These are phyloP conservation scores for Hyphopichia khmerensis DNA, from an alignment of 1,139 yeast species.

Conservation along the genomic window DNA sequence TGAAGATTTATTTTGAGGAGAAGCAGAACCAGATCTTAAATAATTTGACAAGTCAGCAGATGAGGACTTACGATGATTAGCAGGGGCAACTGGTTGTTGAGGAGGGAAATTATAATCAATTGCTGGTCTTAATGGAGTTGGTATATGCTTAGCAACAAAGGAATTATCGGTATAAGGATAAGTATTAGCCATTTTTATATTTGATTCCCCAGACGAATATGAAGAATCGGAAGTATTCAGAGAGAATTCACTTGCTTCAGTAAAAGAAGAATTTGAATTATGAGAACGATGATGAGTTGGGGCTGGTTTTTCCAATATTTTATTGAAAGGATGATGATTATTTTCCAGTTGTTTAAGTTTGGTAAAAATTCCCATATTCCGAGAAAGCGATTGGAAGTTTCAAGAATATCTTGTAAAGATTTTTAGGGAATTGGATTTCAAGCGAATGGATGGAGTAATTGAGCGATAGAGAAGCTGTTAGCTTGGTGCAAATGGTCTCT, in stretches of 20 bases:
- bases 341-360: background rate
- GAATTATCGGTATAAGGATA: constrained; percentile 4
- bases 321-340: background rate
- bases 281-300: constrained; percentile 10
- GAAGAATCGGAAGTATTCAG: constrained; percentile 33
- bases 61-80: constrained; percentile 2
- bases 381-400: no score
- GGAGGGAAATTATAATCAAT: constrained; percentile 3
- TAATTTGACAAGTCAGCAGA: background rate
- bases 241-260: constrained; percentile 32
- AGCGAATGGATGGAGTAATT: background rate
- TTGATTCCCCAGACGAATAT: constrained; percentile 28
- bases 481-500: no score
- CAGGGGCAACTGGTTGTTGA: background rate
- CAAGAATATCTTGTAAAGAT: no score
- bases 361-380: constrained; percentile 2
- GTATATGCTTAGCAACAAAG: constrained; percentile 7
- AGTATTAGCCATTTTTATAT: background rate
- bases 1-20: constrained; percentile 1
- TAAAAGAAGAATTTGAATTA: constrained; percentile 18
- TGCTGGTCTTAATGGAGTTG: constrained; percentile 10
- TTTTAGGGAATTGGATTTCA: no score
- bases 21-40: background rate
- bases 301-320: constrained; percentile 1
- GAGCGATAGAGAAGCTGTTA: no score